Conservation (phyloP, 2,329 filamentous ascomycete genomes). For the Chaetomiaceae sp. region DNA sequence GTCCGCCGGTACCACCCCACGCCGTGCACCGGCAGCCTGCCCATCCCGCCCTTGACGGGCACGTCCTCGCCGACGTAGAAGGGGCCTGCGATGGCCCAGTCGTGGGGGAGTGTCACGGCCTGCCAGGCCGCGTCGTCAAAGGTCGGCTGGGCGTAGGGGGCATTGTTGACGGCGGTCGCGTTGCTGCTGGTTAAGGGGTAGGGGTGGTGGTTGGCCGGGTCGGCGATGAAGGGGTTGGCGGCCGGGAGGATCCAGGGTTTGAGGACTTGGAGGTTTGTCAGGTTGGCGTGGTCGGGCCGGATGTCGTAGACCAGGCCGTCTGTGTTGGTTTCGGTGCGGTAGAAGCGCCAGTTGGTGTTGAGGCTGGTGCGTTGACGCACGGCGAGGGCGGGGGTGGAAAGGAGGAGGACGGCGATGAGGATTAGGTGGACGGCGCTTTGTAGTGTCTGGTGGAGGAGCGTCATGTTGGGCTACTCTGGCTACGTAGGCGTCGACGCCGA, state of each 20-base stretch:
- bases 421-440: no score
- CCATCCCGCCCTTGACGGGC: conserved; percentile 36
- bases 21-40: conserved; percentile 46
- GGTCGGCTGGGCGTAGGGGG: conserved; percentile 28
- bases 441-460: no score
- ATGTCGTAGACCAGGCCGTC: conserved; percentile 22
- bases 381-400: no score
- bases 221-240: conserved; percentile 31
- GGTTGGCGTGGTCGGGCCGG: no score
- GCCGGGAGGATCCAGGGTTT: conserved; percentile 34
- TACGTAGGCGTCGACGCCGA: no score
- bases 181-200: no score
- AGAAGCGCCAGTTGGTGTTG: conserved; percentile 23
- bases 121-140: conserved; percentile 42
- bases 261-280: no score
- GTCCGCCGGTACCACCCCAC: conserved; percentile 50
- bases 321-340: conserved; percentile 17
- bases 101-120: conserved; percentile 41
- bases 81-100: conserved; percentile 47
- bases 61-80: conserved; percentile 39
- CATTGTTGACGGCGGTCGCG: conserved; percentile 21
- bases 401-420: no score
- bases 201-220: no score
- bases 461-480: no score
- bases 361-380: conserved; percentile 19